These are phyloP conservation scores for Corylus americana DNA, from an alignment of 306 rosid genomes.

Conservation along the genomic window DNA sequence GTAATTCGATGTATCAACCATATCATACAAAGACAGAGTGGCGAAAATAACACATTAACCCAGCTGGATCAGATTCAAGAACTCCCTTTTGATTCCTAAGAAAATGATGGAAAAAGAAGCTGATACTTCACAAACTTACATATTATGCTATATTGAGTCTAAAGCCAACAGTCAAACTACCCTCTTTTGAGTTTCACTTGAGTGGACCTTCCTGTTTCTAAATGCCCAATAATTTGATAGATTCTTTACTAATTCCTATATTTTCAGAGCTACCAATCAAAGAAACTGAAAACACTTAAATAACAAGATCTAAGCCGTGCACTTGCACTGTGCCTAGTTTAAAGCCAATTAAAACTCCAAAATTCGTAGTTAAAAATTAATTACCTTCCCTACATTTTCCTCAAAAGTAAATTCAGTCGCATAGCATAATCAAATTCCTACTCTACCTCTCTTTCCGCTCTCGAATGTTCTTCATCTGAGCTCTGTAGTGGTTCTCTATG, in stretches of 20 bases:
- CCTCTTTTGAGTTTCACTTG: constrained; percentile 12
- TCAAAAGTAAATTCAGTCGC: constrained; percentile 10
- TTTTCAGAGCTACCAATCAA: constrained; percentile 27
- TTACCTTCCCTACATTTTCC: constrained; percentile 14
- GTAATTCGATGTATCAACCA: not conserved
- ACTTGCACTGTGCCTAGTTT: constrained; percentile 34
- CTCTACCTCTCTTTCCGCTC: constrained; percentile 92
- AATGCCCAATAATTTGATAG: constrained; percentile 7
- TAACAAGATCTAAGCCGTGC: constrained; percentile 39
- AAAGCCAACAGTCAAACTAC: not conserved
- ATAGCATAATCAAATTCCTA: not conserved
- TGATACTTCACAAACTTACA: not conserved
- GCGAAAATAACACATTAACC: not conserved
- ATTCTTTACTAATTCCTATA: constrained; percentile 11
- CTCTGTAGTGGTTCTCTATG: constrained; percentile 94
- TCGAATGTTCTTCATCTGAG: constrained; percentile 96
- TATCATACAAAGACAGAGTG: not conserved
- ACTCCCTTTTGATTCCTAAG: not conserved
- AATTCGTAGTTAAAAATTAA: constrained; percentile 19
- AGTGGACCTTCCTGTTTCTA: constrained; percentile 1
- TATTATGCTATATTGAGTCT: not conserved
- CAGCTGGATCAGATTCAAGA: constrained; percentile 28
- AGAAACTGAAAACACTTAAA: constrained; percentile 27
- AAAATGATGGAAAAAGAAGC: not conserved
- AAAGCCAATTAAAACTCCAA: constrained; percentile 7